Base-by-base conservation (phyloP, 345 rosid species). In the Euphorbia pulcherrima region DNA sequence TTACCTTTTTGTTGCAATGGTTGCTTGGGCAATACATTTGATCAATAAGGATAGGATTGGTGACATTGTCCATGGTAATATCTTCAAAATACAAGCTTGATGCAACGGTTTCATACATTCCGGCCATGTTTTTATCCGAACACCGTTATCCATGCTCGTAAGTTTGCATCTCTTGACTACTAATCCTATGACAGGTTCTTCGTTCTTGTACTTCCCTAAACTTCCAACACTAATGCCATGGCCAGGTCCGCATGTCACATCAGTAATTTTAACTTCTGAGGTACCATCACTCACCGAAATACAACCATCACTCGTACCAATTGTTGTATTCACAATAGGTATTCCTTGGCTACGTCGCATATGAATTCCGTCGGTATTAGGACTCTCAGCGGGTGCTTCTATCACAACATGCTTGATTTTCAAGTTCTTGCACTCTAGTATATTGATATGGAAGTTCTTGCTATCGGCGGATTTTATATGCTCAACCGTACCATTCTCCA, bases 221-320 rank as follows among this genome's bases (percentile, higher is more conserved):
- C 62, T 59, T 30, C 62, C 62, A 2, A 59, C 5, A 6, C 62
- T 57, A 9, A 57, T 57, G 24, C 61, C 61, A 57, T 57, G 61
- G 8, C 61, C 61, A 14, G 37, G 61, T 13, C 61, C 61, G 7
- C 61, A 57, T 27, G 61, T 4, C 5, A 57, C 61, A 3, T 3
- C 37, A 12, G 61, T 5, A 0, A 57, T 57, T 12, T 6, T 57
- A 3, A 57, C 2, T 28, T 57, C 5, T 20, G 17, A 5, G 3
- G 18, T 26, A 13, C 61, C 61, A 27, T 57, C 61, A 11, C 61
- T 37, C 4, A 57, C 29, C 9, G 60, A 57, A 20, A 57, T 57
- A 9, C 61, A 57, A 11, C 29, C 61, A 28, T 57, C 61, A 12
- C 61, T 37, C 0, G 61, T 27, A 0, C 6, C 37, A 27, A 57